These are phyloP conservation scores for Suillus placidus DNA, from an alignment of 768 basidiomycete species.

Conservation along the genomic window DNA sequence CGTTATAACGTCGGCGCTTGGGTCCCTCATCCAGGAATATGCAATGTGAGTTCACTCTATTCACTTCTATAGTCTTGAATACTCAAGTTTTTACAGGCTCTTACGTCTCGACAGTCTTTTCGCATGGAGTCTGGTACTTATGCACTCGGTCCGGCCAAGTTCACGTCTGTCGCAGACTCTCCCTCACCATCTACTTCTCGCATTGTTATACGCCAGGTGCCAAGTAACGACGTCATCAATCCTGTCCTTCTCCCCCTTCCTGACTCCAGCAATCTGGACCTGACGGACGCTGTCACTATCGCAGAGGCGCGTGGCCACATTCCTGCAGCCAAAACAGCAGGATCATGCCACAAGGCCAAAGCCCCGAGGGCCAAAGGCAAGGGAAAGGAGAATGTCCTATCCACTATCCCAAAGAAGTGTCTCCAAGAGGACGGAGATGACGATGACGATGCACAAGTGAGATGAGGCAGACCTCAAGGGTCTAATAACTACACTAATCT, in stretches of 20 bases:
- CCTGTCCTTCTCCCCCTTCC: background rate
- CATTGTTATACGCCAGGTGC: too few relatives aligned
- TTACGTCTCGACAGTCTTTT: too few relatives aligned
- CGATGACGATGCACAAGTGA: background rate
- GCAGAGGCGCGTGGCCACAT: background rate
- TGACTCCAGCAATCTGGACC: background rate
- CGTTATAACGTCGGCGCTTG: too few relatives aligned
- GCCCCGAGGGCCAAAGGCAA: constrained; percentile 4
- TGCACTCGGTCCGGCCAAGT: too few relatives aligned
- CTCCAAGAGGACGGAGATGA: background rate
- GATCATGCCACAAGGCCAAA: background rate
- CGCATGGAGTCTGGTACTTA: too few relatives aligned
- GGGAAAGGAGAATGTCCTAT: constrained; percentile 3
- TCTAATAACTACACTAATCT: constrained; percentile 1
- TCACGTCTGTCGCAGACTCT: too few relatives aligned
- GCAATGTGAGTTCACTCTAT: too few relatives aligned
- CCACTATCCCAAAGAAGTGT: constrained; percentile 2
- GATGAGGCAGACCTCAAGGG: constrained; percentile 4
- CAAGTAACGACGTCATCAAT: too few relatives aligned
- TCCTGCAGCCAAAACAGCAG: background rate
- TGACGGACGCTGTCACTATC: background rate
- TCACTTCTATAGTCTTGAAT: too few relatives aligned
- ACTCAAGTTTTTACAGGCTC: too few relatives aligned
- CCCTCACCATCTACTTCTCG: too few relatives aligned
- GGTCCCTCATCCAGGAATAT: too few relatives aligned